Conservation (phyloP, 495 filamentous ascomycete species). For the Trichocladium uniseriatum region DNA sequence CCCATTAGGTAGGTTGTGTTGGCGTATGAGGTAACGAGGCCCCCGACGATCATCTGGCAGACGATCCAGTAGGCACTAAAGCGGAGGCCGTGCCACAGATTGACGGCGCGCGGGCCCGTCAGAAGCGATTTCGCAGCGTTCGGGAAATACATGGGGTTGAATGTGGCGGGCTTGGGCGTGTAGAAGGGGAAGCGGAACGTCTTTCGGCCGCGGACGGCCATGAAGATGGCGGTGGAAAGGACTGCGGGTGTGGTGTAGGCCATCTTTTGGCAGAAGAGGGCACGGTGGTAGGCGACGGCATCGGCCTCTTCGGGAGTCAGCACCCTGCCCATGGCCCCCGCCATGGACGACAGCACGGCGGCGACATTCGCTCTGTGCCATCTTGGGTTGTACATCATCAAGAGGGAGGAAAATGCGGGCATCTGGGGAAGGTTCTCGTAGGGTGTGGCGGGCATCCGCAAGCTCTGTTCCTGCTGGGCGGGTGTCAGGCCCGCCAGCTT, state of each 20-base stretch:
- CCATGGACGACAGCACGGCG: not conserved
- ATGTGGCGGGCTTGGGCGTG: slow-evolving; percentile 11
- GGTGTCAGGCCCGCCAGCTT: not conserved
- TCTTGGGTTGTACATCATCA: slow-evolving; percentile 1
- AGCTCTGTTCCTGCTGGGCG: not conserved
- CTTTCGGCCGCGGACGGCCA: slow-evolving; percentile 10
- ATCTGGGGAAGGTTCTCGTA: slow-evolving; percentile 15
- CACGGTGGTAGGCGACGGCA: slow-evolving; percentile 8
- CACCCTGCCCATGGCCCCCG: not conserved
- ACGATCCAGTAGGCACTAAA: slow-evolving; percentile 7
- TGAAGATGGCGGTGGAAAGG: not conserved
- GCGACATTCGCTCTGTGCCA: slow-evolving; percentile 3
- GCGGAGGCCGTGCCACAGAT: slow-evolving; percentile 12
- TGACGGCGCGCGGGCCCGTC: slow-evolving; percentile 5
- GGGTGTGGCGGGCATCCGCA: slow-evolving; percentile 6
- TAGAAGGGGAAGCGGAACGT: slow-evolving; percentile 20
- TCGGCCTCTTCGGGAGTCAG: slow-evolving; percentile 8
- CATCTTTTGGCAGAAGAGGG: not conserved
- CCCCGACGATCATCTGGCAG: not conserved
- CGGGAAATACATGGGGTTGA: slow-evolving; percentile 14
- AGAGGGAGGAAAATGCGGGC: slow-evolving; percentile 6
- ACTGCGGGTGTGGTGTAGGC: slow-evolving; percentile 9
- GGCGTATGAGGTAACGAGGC: not conserved
- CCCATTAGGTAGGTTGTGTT: not conserved
- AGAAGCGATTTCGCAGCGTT: not conserved